Conservation (phyloP, 2,329 filamentous ascomycete genomes). For the Colletotrichum limetticola region DNA sequence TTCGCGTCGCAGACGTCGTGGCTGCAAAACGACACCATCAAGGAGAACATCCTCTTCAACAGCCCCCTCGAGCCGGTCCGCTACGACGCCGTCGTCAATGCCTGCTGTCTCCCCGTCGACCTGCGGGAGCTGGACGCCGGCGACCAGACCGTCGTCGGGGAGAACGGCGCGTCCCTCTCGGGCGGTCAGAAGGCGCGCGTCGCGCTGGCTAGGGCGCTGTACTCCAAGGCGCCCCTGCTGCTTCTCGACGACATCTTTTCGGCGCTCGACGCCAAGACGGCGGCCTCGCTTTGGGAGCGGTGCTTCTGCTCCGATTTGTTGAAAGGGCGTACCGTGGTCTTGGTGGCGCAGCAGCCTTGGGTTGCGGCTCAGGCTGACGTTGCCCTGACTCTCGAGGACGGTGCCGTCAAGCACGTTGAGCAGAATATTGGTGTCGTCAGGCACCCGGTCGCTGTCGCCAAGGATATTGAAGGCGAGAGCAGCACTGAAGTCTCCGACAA, state of each 20-base stretch:
- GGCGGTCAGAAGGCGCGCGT: conserved; percentile 68
- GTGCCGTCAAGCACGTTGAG: conserved; percentile 52
- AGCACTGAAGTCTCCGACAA: conserved; percentile 40
- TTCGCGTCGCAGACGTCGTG: conserved; percentile 68
- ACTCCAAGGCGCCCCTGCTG: conserved; percentile 65
- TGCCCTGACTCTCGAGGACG: conserved; percentile 57
- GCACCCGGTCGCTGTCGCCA: conserved; percentile 54
- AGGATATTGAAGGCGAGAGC: conserved; percentile 49
- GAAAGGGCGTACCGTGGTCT: conserved; percentile 62
- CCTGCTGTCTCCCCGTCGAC: conserved; percentile 64
- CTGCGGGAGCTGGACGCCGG: conserved; percentile 60
- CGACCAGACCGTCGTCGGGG: conserved; percentile 64
- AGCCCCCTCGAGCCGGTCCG: conserved; percentile 60
- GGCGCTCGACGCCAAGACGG: conserved; percentile 68
- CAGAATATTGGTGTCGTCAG: conserved; percentile 58
- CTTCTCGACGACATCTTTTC: conserved; percentile 70
- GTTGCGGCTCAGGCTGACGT: conserved; percentile 62
- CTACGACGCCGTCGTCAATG: conserved; percentile 66
- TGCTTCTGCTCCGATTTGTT: conserved; percentile 68
- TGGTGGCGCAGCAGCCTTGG: conserved; percentile 68
- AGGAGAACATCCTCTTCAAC: conserved; percentile 66
- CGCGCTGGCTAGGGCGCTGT: conserved; percentile 66
- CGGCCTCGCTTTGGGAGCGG: conserved; percentile 64
- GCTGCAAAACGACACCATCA: conserved; percentile 67
- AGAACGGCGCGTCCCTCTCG: conserved; percentile 65